Evolutionary conservation across 129 eudicot genomes (phyloP).

Genomic region (Calendula officinalis): DNA sequence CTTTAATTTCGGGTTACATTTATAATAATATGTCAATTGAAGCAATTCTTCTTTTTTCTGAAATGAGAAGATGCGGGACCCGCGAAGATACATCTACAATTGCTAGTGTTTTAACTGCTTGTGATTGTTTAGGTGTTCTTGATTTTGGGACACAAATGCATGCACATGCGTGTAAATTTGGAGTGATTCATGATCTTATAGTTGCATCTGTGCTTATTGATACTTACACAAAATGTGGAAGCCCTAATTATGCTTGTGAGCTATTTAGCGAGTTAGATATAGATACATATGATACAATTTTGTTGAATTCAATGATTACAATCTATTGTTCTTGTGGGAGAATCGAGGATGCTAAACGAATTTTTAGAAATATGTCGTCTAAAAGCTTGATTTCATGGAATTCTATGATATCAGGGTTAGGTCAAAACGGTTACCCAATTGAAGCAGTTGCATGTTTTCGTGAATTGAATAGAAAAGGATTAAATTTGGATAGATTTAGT

Average conservation of each 20-base stretch:
- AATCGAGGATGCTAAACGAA: conserved; percentile 58
- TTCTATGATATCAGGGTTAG: conserved; percentile 75
- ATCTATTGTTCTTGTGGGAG: conserved; percentile 59
- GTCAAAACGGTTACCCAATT: conserved; percentile 69
- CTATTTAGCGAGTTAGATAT: conserved; percentile 49
- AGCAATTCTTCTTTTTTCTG: conserved; percentile 43
- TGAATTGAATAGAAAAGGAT: conserved; percentile 49
- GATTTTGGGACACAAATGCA: conserved; percentile 56
- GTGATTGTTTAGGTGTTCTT: conserved; percentile 40
- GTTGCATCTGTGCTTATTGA: conserved; percentile 65
- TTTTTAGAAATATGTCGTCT: conserved; percentile 48
- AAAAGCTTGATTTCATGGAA: conserved; percentile 92
- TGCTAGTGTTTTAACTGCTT: conserved; percentile 66
- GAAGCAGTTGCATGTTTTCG: conserved; percentile 61
- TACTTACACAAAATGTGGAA: conserved; percentile 65
- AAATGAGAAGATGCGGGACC: conserved; percentile 55
- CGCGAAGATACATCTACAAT: conserved; percentile 61
- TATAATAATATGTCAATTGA: conserved; percentile 35
- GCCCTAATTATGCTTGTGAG: conserved; percentile 50
- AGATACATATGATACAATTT: conserved; percentile 51
- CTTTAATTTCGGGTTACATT: conserved; percentile 67
- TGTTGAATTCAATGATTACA: conserved; percentile 79
- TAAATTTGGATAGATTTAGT: conserved; percentile 59
- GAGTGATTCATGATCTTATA: conserved; percentile 49
- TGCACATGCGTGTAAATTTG: conserved; percentile 51